phyloP scores from a whole-genome alignment of 2,329 filamentous ascomycete genomes.

The Penicillium fuscoglaucum region DNA sequence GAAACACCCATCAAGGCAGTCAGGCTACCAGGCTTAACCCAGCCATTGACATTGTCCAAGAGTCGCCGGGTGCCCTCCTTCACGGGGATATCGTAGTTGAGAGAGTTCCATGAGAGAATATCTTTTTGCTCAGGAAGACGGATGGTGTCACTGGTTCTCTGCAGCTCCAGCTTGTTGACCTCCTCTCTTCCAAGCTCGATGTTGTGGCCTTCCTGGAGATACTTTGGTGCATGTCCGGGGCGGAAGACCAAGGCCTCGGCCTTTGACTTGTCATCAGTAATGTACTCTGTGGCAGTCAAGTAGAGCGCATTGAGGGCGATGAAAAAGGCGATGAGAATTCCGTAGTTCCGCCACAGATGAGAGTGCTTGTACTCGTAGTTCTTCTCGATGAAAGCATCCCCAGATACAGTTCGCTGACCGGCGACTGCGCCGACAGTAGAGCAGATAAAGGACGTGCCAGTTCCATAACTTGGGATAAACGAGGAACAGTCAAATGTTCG shows the following conservation, averaged over 20 bases:
- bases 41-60: slow-evolving; percentile 52
- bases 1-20: slow-evolving; percentile 62
- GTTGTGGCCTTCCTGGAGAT: slow-evolving; percentile 15
- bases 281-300: slow-evolving; percentile 43
- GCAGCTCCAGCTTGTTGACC: slow-evolving; percentile 13
- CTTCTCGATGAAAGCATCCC: slow-evolving; percentile 57
- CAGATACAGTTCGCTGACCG: slow-evolving; percentile 56
- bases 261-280: slow-evolving; percentile 67
- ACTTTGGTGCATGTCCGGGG: slow-evolving; percentile 47
- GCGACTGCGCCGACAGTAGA: slow-evolving; percentile 50
- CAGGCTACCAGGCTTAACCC: slow-evolving; percentile 55
- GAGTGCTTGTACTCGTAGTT: slow-evolving; percentile 57
- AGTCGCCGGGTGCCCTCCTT: slow-evolving; percentile 25
- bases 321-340: slow-evolving; percentile 65
- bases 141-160: slow-evolving; percentile 16
- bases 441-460: slow-evolving; percentile 20
- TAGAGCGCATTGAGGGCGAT: slow-evolving; percentile 60
- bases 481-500: slow-evolving; percentile 23
- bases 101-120: slow-evolving; percentile 52
- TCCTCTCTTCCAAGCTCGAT: slow-evolving; percentile 7
- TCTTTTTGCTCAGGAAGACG: slow-evolving; percentile 18
- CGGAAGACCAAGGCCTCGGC: slow-evolving; percentile 74
- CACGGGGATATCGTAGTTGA: slow-evolving; percentile 67
- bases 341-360: slow-evolving; percentile 68
- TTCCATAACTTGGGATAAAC: slow-evolving; percentile 22